These are phyloP conservation scores for Penicillium hesseltinei DNA, from an alignment of 2,329 filamentous ascomycete species.

Conservation along the genomic window DNA sequence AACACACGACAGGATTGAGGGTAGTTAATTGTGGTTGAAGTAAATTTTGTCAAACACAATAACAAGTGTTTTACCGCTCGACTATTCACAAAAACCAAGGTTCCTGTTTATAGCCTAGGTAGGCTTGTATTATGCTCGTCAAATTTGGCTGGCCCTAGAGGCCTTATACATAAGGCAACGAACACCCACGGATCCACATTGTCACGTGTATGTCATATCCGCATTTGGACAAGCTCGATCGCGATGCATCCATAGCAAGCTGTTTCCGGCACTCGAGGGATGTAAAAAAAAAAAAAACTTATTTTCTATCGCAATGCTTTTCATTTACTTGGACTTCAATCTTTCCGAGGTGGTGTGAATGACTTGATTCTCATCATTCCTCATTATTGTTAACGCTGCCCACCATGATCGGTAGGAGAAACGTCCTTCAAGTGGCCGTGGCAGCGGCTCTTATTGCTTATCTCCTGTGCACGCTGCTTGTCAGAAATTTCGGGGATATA, in stretches of 20 bases:
- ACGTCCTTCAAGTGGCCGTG: not conserved
- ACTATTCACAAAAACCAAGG: too few relatives aligned
- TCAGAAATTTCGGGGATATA: not conserved
- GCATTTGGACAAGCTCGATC: not conserved
- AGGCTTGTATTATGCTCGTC: too few relatives aligned
- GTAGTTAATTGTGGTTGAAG: not conserved
- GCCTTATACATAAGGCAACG: not conserved
- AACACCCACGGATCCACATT: not conserved
- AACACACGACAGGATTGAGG: not conserved
- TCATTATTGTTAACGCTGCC: not conserved
- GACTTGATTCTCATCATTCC: not conserved
- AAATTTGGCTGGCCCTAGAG: accelerated
- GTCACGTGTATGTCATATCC: not conserved
- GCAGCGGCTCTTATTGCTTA: not conserved
- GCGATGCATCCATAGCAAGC: not conserved
- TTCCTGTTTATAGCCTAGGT: too few relatives aligned
- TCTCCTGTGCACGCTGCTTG: not conserved
- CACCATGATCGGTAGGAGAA: constrained; percentile 2
- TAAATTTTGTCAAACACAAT: too few relatives aligned
- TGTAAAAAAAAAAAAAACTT: not conserved
- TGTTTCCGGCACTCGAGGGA: not conserved
- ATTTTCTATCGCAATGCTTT: not conserved
- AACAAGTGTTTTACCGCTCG: too few relatives aligned
- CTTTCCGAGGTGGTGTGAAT: not conserved
- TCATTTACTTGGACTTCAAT: not conserved